A percentile compares a stretch with the other conserved stretches of the same genome.
Evolutionary conservation across 768 basidiomycete genomes (phyloP).

Genomic region (Daedaleopsis nitida): DNA sequence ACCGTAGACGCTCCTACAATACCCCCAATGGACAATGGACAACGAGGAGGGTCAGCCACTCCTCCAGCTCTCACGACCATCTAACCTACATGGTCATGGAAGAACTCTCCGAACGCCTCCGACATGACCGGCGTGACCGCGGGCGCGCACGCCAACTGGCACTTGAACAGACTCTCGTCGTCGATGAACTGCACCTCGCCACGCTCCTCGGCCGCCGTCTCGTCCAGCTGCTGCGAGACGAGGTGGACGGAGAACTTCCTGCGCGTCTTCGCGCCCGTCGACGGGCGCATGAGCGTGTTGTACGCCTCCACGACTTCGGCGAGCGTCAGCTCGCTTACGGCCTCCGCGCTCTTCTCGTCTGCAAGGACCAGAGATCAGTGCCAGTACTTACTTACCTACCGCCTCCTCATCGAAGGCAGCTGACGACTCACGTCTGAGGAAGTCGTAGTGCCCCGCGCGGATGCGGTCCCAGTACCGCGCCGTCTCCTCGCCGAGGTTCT

Average conservation of each 20-base stretch:
- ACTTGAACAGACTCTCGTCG: slow-evolving; percentile 21
- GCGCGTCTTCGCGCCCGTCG: slow-evolving; percentile 11
- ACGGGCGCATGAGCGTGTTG: slow-evolving; percentile 23
- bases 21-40: too few species aligned
- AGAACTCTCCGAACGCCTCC: slow-evolving; percentile 7
- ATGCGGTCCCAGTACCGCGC: slow-evolving; percentile 28
- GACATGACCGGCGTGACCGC: slow-evolving; percentile 22
- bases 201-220: neutral
- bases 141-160: slow-evolving; percentile 22
- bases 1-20: neutral
- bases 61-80: too few species aligned
- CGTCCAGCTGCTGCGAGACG: slow-evolving; percentile 22
- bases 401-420: too few species aligned
- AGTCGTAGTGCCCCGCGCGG: slow-evolving; percentile 26
- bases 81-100: too few species aligned
- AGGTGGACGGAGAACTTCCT: slow-evolving; percentile 30
- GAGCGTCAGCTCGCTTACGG: slow-evolving; percentile 18
- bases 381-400: too few species aligned
- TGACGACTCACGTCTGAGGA: slow-evolving; percentile 28
- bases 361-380: neutral
- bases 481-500: slow-evolving; percentile 29
- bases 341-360: slow-evolving; percentile 24
- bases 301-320: slow-evolving; percentile 21
- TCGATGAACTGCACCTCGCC: neutral
- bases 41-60: too few species aligned